Conservation (phyloP, 2,329 filamentous ascomycete species). For the Gyromitra esculenta region DNA sequence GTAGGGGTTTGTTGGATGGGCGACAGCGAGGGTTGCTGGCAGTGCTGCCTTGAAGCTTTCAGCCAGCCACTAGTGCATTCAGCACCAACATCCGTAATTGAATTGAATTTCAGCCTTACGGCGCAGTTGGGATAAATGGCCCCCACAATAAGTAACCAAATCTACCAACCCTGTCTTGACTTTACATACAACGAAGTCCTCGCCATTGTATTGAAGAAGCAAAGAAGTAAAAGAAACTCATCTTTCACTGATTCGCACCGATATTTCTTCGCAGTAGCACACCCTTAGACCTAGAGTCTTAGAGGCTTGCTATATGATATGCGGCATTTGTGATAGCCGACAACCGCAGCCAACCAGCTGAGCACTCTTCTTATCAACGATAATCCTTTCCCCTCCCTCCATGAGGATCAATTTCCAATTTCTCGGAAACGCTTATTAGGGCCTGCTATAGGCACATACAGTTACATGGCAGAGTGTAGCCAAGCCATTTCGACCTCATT, state of each 20-base stretch:
- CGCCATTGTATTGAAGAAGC: not conserved
- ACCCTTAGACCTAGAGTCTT: not conserved
- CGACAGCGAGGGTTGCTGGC: not conserved
- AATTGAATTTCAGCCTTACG: no score
- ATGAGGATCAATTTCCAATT: not conserved
- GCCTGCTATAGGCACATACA: not conserved
- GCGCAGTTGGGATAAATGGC: no score
- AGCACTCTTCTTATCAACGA: not conserved
- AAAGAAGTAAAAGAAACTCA: not conserved
- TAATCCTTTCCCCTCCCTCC: not conserved
- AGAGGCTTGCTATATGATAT: not conserved
- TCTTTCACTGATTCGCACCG: not conserved
- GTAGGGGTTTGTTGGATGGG: not conserved
- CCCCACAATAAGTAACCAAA: no score
- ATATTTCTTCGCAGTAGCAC: not conserved
- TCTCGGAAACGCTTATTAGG: not conserved
- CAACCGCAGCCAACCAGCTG: not conserved
- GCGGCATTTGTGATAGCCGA: not conserved
- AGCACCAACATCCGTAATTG: no score
- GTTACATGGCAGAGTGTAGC: not conserved
- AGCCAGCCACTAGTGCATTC: no score
- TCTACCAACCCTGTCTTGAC: not conserved
- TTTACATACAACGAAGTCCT: not conserved
- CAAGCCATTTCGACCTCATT: not conserved
- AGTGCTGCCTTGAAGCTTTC: not conserved